phyloP scores from a whole-genome alignment of 345 rosid species.

The Populus nigra region DNA sequence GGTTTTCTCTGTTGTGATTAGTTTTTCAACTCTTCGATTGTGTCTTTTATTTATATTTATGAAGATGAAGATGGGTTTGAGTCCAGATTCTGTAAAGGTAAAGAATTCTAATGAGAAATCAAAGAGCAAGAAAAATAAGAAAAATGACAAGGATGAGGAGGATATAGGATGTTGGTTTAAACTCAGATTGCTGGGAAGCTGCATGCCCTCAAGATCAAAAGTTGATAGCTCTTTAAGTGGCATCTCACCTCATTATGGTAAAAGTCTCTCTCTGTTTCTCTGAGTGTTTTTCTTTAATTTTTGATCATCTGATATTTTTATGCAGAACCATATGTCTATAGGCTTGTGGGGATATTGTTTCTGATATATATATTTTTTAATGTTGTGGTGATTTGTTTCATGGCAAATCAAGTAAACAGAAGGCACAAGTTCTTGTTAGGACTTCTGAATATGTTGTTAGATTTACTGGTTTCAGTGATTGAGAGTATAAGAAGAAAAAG shows the following conservation, averaged over 20 bases:
- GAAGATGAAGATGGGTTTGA: slow-evolving; percentile 21
- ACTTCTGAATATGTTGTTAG: no score
- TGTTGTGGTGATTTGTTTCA: not conserved
- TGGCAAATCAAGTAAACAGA: not conserved
- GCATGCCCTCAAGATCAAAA: slow-evolving; percentile 34
- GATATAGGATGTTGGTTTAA: slow-evolving; percentile 29
- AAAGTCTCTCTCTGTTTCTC: not conserved
- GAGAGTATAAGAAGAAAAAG: not conserved
- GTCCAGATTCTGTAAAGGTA: slow-evolving; percentile 22
- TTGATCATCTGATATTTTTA: not conserved
- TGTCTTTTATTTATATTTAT: not conserved
- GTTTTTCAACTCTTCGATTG: slow-evolving; percentile 13
- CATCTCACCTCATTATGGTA: slow-evolving; percentile 24
- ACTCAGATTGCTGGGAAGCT: slow-evolving; percentile 17
- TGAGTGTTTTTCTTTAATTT: not conserved
- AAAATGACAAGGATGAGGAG: slow-evolving; percentile 10
- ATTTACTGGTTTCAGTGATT: not conserved
- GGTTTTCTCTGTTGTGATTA: slow-evolving; percentile 2
- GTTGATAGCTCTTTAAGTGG: slow-evolving; percentile 29
- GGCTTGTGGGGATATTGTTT: not conserved
- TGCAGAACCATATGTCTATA: not conserved
- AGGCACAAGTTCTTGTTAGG: not conserved
- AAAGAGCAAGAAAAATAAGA: slow-evolving; percentile 23
- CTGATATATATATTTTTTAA: not conserved
- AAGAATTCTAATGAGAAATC: slow-evolving; percentile 19